Evolutionary conservation across 2,329 filamentous ascomycete genomes (phyloP), one percentile per base, ranked within the genome.

Genomic region (Atkinsonella hypoxylon): DNA sequence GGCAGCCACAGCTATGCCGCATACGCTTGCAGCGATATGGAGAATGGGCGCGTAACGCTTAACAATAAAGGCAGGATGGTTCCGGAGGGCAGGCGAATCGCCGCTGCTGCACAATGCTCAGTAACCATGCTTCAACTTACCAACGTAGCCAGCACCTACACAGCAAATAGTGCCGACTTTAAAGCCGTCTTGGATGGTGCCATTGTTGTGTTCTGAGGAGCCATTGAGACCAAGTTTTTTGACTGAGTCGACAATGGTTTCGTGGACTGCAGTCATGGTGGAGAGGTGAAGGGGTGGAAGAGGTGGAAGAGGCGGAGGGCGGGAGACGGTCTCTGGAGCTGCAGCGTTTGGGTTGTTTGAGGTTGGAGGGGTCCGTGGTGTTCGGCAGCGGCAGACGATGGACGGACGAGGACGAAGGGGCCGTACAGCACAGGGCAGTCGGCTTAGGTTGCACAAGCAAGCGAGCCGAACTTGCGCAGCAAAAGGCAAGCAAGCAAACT

Each of bases 111-210:
- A 36, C 3, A 26, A 26, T 26, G 26, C 26, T 26, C 5, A 26
- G 26, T 7, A 26, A 0, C 5, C 17, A 10, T 0, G 38, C 31
- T 34, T 34, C 7, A n/a, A 72, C 81, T 59, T 73, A 87, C 82
- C 83, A 56, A 88, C 82, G 64, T 88, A 88, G 58, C 85, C 85
- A 57, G 85, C 85, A 47, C 85, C 85, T 55, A 88, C 80, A 62
- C 82, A 87, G 66, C 84, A 87, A 48, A 88, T 81, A 60, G 78
- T 82, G 59, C 69, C 70, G 39, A 83, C 65, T 47, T 61, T 58
- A 57, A 67, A 62, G 45, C 59, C 60, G 30, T 53, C 55, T 11
- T 58, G 53, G 38, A 58, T 50, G 32, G 51, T 52, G 56, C 61
- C 64, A 57, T 67, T 67, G 56, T 59, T 51, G 44, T 61, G 45